Conservation (phyloP, 169 alveolate species). For the Ichthyophthirius multifiliis region DNA sequence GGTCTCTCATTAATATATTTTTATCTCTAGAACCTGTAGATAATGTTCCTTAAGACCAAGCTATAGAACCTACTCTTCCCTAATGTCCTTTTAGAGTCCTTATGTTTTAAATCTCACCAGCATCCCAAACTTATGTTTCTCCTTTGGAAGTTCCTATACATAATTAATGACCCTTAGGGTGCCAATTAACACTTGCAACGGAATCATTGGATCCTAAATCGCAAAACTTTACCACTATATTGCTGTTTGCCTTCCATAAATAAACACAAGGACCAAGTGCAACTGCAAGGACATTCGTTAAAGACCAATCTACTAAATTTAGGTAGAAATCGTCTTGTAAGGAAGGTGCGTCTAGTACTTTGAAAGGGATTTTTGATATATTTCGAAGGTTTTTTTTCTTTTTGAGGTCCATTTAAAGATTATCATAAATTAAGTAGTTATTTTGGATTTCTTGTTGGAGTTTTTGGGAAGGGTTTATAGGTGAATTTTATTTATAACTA, state of each 20-base stretch:
- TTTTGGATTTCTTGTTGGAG: no score
- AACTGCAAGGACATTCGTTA: constrained; percentile 86
- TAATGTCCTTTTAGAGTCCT: constrained; percentile 83
- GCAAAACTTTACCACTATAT: constrained; percentile 86
- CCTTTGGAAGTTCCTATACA: constrained; percentile 90
- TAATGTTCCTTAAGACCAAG: constrained; percentile 88
- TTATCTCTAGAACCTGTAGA: constrained; percentile 93
- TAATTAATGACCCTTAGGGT: constrained; percentile 83
- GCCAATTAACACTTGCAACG: constrained; percentile 91
- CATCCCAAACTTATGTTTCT: constrained; percentile 82
- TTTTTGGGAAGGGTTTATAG: no score
- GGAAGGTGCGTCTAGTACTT: constrained; percentile 91
- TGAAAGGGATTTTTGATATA: constrained; percentile 80
- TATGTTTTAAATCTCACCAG: constrained; percentile 44
- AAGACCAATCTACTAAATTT: constrained; percentile 88
- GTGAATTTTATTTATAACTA: no score
- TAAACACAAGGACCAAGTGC: constrained; percentile 89
- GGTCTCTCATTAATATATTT: constrained; percentile 86
- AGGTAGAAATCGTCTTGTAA: constrained; percentile 91
- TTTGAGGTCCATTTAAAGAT: no score
- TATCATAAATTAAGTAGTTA: no score
- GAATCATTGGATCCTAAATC: constrained; percentile 79
- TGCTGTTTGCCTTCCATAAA: constrained; percentile 89
- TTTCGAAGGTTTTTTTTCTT: no score
- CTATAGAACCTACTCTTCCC: constrained; percentile 91